phyloP scores from a whole-genome alignment of 345 rosid genomes.

The Eucalyptus marginata region DNA sequence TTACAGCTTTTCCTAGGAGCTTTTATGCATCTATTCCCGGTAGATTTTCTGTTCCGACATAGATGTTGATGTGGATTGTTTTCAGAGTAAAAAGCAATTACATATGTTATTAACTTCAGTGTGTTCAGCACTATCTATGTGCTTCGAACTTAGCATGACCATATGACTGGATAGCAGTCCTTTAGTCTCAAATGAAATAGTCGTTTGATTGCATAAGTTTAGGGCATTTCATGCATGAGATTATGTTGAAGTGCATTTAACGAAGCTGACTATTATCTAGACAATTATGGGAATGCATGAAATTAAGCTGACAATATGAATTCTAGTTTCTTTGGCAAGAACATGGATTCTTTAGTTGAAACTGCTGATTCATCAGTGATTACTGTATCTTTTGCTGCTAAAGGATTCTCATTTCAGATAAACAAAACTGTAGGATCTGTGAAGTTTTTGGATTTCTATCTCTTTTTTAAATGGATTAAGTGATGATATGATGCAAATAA shows the following conservation, averaged over 20 bases:
- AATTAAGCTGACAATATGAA: background rate
- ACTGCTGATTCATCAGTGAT: background rate
- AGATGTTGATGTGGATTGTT: background rate
- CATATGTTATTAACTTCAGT: background rate
- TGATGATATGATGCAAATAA: background rate
- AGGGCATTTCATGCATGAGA: background rate
- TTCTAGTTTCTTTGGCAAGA: background rate
- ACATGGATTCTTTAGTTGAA: background rate
- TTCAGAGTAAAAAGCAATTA: background rate
- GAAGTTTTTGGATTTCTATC: background rate
- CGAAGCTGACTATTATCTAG: background rate
- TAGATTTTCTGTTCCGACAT: background rate
- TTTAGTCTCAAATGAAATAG: too few species aligned
- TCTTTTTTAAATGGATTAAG: background rate
- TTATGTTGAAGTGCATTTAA: background rate
- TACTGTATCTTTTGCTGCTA: background rate
- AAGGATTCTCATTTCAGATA: background rate
- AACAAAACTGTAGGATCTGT: background rate
- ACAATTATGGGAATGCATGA: background rate
- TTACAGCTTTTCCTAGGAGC: conserved; percentile 42
- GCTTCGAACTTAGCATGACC: too few species aligned
- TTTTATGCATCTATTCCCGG: conserved; percentile 91
- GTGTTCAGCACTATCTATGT: background rate
- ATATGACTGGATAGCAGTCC: too few species aligned
- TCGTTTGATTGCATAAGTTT: background rate